Conservation (phyloP, 75 land plant species). For the Gnetum montanum region DNA sequence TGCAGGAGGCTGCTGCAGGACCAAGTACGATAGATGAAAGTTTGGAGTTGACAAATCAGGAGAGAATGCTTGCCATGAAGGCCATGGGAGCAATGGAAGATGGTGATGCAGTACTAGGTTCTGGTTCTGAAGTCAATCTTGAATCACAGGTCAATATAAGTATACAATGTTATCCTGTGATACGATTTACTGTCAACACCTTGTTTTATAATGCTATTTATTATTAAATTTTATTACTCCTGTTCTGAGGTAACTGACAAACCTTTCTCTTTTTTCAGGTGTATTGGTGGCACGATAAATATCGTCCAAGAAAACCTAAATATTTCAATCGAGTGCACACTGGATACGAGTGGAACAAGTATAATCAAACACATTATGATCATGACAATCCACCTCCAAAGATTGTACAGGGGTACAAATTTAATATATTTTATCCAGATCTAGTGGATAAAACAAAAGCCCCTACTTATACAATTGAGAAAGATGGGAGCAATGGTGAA, state of each 20-base stretch:
- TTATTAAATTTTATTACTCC: too few species aligned
- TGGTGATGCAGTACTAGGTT: conserved; percentile 89
- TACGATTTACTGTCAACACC: background rate
- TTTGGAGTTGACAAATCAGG: conserved; percentile 52
- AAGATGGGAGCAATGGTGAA: conserved; percentile 83
- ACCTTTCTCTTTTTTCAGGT: too few species aligned
- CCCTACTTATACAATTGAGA: conserved; percentile 78
- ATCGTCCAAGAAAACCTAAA: conserved; percentile 95
- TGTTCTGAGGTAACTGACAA: background rate
- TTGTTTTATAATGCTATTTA: background rate
- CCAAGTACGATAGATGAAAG: conserved; percentile 42
- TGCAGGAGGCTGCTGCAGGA: conserved; percentile 58
- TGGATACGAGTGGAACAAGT: conserved; percentile 99
- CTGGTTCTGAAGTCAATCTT: conserved; percentile 88
- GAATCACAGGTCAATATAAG: conserved; percentile 69
- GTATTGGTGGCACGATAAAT: conserved; percentile 99
- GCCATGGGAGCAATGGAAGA: conserved; percentile 97
- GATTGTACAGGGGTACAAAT: conserved; percentile 98
- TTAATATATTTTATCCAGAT: conserved; percentile 97
- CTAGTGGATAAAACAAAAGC: conserved; percentile 91
- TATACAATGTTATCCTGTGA: background rate
- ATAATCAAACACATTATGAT: conserved; percentile 98
- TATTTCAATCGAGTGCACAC: conserved; percentile 99
- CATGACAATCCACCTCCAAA: conserved; percentile 99
- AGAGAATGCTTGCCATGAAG: conserved; percentile 58